Evolutionary conservation across 768 basidiomycete genomes (phyloP).

Genomic region (Suillus variegatus): DNA sequence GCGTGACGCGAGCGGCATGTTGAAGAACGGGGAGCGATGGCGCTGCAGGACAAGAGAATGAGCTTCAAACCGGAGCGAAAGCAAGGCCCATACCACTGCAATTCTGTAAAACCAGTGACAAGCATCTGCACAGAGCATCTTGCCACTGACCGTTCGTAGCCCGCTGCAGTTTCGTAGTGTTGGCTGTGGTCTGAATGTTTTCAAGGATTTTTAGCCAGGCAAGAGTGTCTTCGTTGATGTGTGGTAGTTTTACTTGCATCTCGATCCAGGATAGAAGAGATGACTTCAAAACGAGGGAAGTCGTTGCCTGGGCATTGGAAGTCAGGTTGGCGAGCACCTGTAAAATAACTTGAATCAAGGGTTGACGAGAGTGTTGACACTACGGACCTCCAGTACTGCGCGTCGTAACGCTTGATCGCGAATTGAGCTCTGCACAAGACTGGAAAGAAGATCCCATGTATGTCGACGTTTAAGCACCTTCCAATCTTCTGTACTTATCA

Average conservation of each 20-base stretch:
- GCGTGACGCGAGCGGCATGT: conserved; percentile 31
- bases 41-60: conserved; percentile 14
- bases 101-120: conserved; percentile 41
- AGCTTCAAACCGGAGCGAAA: neutral
- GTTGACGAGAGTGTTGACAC: neutral
- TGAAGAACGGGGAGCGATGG: conserved; percentile 18
- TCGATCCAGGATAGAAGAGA: conserved; percentile 82
- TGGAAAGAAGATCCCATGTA: conserved; percentile 87
- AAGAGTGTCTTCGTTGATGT: conserved; percentile 40
- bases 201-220: conserved; percentile 70
- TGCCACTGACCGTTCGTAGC: conserved; percentile 65
- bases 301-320: conserved; percentile 65
- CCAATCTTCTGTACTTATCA: conserved; percentile 80
- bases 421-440: conserved; percentile 70
- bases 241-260: conserved; percentile 50
- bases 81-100: conserved; percentile 16
- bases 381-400: conserved; percentile 67
- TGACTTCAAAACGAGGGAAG: conserved; percentile 70
- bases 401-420: conserved; percentile 53
- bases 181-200: conserved; percentile 56
- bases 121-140: conserved; percentile 51
- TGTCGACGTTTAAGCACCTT: conserved; percentile 74
- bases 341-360: neutral
- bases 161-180: conserved; percentile 51
- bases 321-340: conserved; percentile 80